Conservation (phyloP, 1,284 basidiomycete genomes). For the Leccinum fuscescens region DNA sequence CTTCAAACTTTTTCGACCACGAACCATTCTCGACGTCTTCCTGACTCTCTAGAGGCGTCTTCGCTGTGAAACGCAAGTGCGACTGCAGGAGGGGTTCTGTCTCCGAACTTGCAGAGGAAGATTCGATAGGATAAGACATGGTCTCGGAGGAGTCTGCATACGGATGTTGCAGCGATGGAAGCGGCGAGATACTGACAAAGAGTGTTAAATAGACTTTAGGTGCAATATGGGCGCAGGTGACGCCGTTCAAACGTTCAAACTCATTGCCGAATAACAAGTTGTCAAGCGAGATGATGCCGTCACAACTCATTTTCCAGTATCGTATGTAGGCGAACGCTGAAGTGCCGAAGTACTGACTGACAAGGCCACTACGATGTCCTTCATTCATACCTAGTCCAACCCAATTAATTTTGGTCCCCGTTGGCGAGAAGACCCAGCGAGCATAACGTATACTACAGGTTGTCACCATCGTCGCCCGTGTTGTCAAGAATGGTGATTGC, state of each 20-base stretch:
- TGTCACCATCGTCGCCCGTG: not conserved
- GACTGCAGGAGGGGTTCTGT: conserved; percentile 25
- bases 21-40: conserved; percentile 14
- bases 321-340: no score
- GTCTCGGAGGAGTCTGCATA: not conserved
- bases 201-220: not conserved
- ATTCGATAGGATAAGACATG: conserved; percentile 8
- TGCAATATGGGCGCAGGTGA: not conserved
- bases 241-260: not conserved
- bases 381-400: no score
- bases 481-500: not conserved
- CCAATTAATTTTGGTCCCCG: not conserved
- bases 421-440: not conserved
- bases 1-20: not conserved
- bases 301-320: no score
- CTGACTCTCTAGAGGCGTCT: not conserved
- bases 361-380: not conserved
- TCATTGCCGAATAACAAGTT: no score
- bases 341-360: no score
- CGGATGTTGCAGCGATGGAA: no score
- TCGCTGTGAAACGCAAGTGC: not conserved
- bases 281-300: not conserved
- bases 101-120: conserved; percentile 12
- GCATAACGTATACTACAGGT: no score
- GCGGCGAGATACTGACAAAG: not conserved